Percentiles rank a stretch among this genome's conserved stretches.
Conservation (phyloP, 768 basidiomycete species). For the Auriculariales sp. region DNA sequence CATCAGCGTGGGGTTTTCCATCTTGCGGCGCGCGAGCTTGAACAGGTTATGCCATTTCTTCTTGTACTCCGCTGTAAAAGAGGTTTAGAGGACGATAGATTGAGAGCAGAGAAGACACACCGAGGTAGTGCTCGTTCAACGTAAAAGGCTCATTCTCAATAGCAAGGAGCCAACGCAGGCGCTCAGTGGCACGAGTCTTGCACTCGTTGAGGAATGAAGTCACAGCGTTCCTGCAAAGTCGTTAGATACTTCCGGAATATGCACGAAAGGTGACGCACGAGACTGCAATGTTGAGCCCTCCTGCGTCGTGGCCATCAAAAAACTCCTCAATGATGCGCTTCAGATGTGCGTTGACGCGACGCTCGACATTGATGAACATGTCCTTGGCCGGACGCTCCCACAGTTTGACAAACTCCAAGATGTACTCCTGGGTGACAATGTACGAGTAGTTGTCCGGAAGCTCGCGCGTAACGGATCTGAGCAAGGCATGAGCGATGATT, state of each 20-base stretch:
- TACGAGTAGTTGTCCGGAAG: conserved; percentile 51
- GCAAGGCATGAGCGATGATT: too few species aligned
- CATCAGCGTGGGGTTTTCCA: conserved; percentile 17
- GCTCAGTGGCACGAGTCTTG: conserved; percentile 22
- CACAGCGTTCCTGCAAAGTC: conserved; percentile 27
- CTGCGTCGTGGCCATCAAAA: conserved; percentile 38
- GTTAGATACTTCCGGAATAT: neutral
- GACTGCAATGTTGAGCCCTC: conserved; percentile 35
- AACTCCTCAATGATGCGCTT: conserved; percentile 29
- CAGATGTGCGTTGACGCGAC: conserved; percentile 24
- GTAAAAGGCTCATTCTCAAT: conserved; percentile 39
- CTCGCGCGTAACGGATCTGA: conserved; percentile 55
- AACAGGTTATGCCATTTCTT: conserved; percentile 34
- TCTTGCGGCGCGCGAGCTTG: conserved; percentile 17
- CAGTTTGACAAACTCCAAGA: conserved; percentile 25
- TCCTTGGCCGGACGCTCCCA: conserved; percentile 36
- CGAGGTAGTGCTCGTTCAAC: conserved; percentile 36
- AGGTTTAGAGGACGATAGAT: too few species aligned
- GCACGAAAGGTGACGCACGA: conserved; percentile 18
- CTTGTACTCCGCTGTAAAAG: conserved; percentile 28
- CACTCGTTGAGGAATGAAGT: conserved; percentile 36
- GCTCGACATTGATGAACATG: conserved; percentile 28
- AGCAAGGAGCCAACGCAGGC: conserved; percentile 32
- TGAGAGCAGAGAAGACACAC: too few species aligned
- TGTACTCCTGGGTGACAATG: conserved; percentile 37